Conservation (phyloP, 179 eudicot species). For the Spergularia azorica region DNA sequence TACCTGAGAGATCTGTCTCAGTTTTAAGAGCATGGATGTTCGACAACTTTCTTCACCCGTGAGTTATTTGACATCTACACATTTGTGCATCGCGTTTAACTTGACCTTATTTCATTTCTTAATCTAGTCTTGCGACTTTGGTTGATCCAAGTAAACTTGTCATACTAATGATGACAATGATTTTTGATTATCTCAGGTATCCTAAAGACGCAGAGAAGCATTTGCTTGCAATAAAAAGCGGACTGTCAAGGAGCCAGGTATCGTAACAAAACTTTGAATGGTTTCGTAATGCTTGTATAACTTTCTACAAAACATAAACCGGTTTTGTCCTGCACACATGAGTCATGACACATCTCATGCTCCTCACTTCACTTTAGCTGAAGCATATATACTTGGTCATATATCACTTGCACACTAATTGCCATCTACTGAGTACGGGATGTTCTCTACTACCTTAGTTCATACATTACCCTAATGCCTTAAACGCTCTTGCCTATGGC, state of each 20-base stretch:
- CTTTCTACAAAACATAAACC: no score
- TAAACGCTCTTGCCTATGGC: no score
- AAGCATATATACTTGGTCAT: no score
- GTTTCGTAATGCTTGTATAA: not conserved
- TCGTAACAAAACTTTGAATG: not conserved
- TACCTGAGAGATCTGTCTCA: slow-evolving; percentile 94
- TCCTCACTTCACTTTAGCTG: no score
- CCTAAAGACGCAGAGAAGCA: slow-evolving; percentile 98
- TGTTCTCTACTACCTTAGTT: no score
- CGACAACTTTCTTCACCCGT: slow-evolving; percentile 98
- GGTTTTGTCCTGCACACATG: no score
- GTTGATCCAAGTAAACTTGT: not conserved
- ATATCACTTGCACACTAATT: no score
- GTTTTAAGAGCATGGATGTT: slow-evolving; percentile 97
- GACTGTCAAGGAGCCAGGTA: slow-evolving; percentile 93
- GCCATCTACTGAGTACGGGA: no score
- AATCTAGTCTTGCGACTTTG: not conserved
- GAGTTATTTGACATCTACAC: slow-evolving; percentile 26
- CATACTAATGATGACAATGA: not conserved
- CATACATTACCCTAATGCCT: no score
- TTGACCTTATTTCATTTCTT: not conserved
- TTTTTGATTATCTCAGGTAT: slow-evolving; percentile 49
- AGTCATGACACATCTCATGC: no score
- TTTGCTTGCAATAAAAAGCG: slow-evolving; percentile 87
- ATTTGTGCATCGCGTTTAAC: not conserved